Conservation (phyloP, 164 flowering plant genomes). For the Sextonia rubra region DNA sequence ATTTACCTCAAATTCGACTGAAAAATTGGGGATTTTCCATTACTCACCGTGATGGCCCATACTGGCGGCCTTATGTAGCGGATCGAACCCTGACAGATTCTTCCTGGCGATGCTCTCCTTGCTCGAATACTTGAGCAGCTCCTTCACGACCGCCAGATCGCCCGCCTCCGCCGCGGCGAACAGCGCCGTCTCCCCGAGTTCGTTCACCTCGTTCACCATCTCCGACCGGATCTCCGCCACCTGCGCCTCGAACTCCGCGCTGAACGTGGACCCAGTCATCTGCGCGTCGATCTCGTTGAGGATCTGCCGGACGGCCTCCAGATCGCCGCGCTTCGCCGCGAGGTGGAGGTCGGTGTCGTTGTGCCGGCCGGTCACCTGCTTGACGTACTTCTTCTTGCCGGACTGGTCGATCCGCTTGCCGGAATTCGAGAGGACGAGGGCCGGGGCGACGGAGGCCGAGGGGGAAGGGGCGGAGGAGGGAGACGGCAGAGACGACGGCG, state of each 20-base stretch:
- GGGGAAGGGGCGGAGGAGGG: conserved; percentile 3
- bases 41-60: conserved; percentile 58
- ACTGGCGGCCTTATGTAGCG: conserved; percentile 67
- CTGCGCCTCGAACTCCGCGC: conserved; percentile 72
- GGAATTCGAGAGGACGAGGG: conserved; percentile 51
- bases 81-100: conserved; percentile 56
- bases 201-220: conserved; percentile 53
- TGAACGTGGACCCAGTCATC: conserved; percentile 44
- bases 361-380: conserved; percentile 80
- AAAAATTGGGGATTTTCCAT: too few relatives aligned
- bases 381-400: conserved; percentile 64
- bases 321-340: conserved; percentile 72
- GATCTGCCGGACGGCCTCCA: conserved; percentile 53
- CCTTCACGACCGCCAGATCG: conserved; percentile 36
- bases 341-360: conserved; percentile 86
- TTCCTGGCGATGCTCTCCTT: conserved; percentile 40
- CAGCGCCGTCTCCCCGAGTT: conserved; percentile 46
- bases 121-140: conserved; percentile 38
- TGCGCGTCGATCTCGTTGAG: conserved; percentile 60
- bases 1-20: too few relatives aligned
- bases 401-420: conserved; percentile 63
- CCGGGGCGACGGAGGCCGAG: background rate
- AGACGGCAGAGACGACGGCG: background rate
- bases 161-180: conserved; percentile 49
- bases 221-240: conserved; percentile 54